Evolutionary conservation across 2,329 filamentous ascomycete species (phyloP).

Genomic region (Paracorniculantispora psalliotae): DNA sequence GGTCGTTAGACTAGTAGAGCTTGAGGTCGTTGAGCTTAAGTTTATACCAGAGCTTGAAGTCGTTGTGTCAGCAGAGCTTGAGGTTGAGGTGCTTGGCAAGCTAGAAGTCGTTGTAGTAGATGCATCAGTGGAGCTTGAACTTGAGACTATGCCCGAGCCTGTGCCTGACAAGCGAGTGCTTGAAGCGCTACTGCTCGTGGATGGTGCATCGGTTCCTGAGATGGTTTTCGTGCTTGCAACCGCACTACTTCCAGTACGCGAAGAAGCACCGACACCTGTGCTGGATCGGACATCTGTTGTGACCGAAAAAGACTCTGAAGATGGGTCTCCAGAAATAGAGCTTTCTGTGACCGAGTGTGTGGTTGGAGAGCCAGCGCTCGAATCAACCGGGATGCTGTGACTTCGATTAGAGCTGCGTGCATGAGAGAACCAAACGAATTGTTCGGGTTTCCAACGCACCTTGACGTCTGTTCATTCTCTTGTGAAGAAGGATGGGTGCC

Average conservation of each 20-base stretch:
- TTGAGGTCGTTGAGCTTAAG: not conserved
- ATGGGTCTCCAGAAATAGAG: no score
- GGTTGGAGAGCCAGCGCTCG: not conserved
- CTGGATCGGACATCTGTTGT: no score
- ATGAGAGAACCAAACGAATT: not conserved
- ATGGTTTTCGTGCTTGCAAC: no score
- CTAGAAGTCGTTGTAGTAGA: not conserved
- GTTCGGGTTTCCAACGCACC: not conserved
- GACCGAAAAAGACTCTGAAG: no score
- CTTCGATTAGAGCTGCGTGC: not conserved
- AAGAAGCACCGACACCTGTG: no score
- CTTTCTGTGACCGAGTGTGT: not conserved
- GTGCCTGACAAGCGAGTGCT: not conserved
- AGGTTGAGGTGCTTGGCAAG: not conserved
- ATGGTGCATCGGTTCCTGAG: not conserved
- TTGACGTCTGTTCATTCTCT: not conserved
- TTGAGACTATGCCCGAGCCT: not conserved
- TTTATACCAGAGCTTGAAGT: not conserved
- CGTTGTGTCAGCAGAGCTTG: not conserved
- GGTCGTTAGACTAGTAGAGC: not conserved
- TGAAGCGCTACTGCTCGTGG: not conserved
- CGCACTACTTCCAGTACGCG: no score
- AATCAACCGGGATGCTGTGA: not conserved
- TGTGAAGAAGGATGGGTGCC: not conserved
- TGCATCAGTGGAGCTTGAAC: not conserved